phyloP scores from a whole-genome alignment of 805 yeast genomes.

The Hanseniaspora occidentalis region DNA sequence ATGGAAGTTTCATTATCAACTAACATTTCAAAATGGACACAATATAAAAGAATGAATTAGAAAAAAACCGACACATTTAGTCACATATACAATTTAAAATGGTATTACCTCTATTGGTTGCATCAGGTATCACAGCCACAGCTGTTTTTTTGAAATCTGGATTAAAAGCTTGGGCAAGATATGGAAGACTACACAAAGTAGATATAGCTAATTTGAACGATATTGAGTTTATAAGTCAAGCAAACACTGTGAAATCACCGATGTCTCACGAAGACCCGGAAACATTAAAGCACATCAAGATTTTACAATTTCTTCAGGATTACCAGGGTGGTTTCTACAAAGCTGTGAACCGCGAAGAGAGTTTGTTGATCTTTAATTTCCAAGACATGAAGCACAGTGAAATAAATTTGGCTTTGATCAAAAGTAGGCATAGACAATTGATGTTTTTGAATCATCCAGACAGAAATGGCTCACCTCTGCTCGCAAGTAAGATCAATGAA shows the following conservation, averaged over 20 bases:
- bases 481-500: constrained; percentile 77
- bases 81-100: no score
- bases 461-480: constrained; percentile 70
- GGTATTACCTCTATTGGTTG: constrained; percentile 23
- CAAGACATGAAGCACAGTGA: constrained; percentile 32
- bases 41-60: neutral
- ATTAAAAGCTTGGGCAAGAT: constrained; percentile 20
- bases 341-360: constrained; percentile 60
- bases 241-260: constrained; percentile 7
- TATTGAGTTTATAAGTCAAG: constrained; percentile 9
- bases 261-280: constrained; percentile 8
- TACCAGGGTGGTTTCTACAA: constrained; percentile 52
- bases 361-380: constrained; percentile 50
- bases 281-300: constrained; percentile 7
- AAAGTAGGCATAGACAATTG: constrained; percentile 57
- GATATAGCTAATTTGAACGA: constrained; percentile 20
- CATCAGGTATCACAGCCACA: constrained; percentile 17
- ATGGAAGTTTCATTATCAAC: no score
- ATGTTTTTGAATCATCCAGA: constrained; percentile 86
- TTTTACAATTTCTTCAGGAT: constrained; percentile 13
- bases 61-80: neutral
- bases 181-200: constrained; percentile 16
- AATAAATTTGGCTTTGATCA: constrained; percentile 37
- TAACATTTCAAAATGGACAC: no score
- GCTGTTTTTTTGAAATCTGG: constrained; percentile 20